Percentiles rank a stretch among this genome's conserved stretches.
phyloP scores from a whole-genome alignment of 2,329 filamentous ascomycete genomes.

The Fusarium staphyleae region DNA sequence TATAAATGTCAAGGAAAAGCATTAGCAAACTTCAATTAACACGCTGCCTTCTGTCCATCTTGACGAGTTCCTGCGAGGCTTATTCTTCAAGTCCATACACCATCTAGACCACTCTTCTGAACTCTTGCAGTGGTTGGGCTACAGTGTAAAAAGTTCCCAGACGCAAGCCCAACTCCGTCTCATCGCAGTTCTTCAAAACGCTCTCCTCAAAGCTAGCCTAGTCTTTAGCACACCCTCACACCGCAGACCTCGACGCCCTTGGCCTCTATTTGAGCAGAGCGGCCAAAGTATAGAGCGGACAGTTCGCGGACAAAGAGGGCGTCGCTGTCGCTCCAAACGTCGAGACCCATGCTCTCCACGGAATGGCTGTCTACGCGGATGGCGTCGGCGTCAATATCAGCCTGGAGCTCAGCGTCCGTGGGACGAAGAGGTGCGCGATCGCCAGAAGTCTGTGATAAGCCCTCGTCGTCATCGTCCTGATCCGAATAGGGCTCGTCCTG shows the following conservation, averaged over 20 bases:
- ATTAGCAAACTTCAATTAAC: background rate
- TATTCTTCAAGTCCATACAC: conserved; percentile 22
- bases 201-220: background rate
- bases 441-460: conserved; percentile 43
- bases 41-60: background rate
- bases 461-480: conserved; percentile 47
- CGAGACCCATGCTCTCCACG: conserved; percentile 75
- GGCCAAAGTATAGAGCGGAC: conserved; percentile 69
- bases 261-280: conserved; percentile 68
- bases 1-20: too few species aligned
- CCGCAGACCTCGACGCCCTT: conserved; percentile 79
- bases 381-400: conserved; percentile 48
- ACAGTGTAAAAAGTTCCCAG: conserved; percentile 32
- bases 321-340: conserved; percentile 77
- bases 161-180: conserved; percentile 40
- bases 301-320: conserved; percentile 72
- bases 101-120: conserved; percentile 18
- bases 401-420: conserved; percentile 32
- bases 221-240: conserved; percentile 67
- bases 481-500: conserved; percentile 53
- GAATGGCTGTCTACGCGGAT: conserved; percentile 69
- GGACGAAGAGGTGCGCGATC: conserved; percentile 41
- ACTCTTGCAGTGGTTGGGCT: conserved; percentile 13
- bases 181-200: conserved; percentile 6
- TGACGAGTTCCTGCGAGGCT: conserved; percentile 20